phyloP scores from a whole-genome alignment of 1,284 basidiomycete genomes.

The Ganoderma leucocontextum region DNA sequence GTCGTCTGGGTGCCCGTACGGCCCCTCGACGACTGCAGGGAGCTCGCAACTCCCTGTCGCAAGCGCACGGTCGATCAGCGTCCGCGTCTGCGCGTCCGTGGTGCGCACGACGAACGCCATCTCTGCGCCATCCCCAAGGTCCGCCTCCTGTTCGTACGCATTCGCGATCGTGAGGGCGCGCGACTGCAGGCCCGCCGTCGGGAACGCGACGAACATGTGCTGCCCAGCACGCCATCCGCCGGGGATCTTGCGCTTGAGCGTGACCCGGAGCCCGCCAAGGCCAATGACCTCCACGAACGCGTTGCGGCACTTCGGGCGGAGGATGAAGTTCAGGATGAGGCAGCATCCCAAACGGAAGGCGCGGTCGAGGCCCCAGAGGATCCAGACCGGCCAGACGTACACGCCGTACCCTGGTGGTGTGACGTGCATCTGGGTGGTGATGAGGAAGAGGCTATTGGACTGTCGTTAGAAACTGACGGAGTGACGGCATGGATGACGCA shows the following conservation, averaged over 20 bases:
- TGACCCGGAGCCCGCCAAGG: conserved; percentile 50
- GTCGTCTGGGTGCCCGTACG: conserved; percentile 56
- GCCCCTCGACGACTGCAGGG: conserved; percentile 57
- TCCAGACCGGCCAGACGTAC: conserved; percentile 47
- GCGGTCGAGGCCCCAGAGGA: conserved; percentile 54
- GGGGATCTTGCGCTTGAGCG: conserved; percentile 41
- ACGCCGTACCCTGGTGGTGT: conserved; percentile 26
- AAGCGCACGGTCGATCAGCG: conserved; percentile 27
- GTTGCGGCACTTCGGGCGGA: conserved; percentile 37
- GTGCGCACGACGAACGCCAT: conserved; percentile 55
- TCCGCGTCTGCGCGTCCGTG: conserved; percentile 35
- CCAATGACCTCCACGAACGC: conserved; percentile 45
- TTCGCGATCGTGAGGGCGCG: conserved; percentile 67
- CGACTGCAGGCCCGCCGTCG: conserved; percentile 53
- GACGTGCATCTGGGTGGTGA: conserved; percentile 34
- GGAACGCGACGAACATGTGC: conserved; percentile 60
- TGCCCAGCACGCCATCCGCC: conserved; percentile 66
- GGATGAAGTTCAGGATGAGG: conserved; percentile 47
- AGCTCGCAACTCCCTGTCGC: conserved; percentile 39
- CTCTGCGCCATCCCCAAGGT: conserved; percentile 39
- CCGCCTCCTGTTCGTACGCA: conserved; percentile 38
- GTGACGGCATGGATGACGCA: conserved; percentile 23
- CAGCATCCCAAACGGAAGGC: conserved; percentile 45
- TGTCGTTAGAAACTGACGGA: not conserved
- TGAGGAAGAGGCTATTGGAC: conserved; percentile 26